Percentiles rank a stretch among this genome's conserved stretches.
phyloP scores from a whole-genome alignment of 495 filamentous ascomycete genomes.

The Penicillium pancosmium region DNA sequence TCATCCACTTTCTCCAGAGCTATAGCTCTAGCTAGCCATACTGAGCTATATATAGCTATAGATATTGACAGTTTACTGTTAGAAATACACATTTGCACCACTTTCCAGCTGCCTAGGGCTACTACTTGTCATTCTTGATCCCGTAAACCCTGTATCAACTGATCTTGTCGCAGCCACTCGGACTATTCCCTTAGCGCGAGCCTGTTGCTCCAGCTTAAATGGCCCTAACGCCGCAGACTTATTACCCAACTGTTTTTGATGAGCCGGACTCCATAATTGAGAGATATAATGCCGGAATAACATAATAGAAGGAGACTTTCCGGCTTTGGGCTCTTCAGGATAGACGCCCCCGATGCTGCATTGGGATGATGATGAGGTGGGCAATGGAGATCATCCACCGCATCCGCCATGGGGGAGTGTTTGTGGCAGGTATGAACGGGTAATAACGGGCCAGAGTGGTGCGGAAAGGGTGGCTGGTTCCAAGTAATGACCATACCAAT shows the following conservation, averaged over 20 bases:
- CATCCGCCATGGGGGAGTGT: conserved; percentile 13
- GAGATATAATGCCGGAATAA: too few relatives aligned
- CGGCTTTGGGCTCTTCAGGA: not conserved
- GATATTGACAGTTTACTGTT: not conserved
- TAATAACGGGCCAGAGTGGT: conserved; percentile 6
- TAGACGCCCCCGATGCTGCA: conserved; percentile 2
- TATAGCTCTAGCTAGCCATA: not conserved
- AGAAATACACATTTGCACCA: too few relatives aligned
- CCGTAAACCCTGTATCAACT: not conserved
- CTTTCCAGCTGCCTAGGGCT: too few relatives aligned
- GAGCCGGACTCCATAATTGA: not conserved
- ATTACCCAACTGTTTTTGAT: not conserved
- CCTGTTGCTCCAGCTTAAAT: conserved; percentile 21
- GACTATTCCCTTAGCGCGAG: conserved; percentile 13
- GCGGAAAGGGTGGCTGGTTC: not conserved
- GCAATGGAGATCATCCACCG: conserved; percentile 34
- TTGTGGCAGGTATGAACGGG: not conserved
- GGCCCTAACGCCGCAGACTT: conserved; percentile 15
- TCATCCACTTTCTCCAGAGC: conserved; percentile 20
- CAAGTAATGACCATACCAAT: not conserved
- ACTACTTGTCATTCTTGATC: too few relatives aligned
- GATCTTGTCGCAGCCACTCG: conserved; percentile 1
- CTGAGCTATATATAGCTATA: not conserved
- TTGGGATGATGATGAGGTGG: conserved; percentile 23
- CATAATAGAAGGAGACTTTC: too few relatives aligned